phyloP scores from a whole-genome alignment of 2,329 filamentous ascomycete genomes.

The Hymenoscyphus albidus region DNA sequence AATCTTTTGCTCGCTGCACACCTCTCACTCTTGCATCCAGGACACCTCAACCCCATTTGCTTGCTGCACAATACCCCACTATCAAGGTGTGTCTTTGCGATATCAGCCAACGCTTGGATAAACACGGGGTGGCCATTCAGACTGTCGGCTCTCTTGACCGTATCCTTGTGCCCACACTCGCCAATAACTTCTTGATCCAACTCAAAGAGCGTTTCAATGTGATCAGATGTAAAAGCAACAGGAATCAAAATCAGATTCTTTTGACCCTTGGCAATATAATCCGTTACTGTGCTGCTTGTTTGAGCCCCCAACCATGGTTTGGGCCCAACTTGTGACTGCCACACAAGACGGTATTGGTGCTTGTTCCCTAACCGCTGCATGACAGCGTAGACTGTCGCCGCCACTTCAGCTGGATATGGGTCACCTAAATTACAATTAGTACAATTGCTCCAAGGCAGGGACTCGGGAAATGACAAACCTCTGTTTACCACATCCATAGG shows the following conservation, averaged over 20 bases:
- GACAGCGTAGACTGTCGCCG: conserved; percentile 93
- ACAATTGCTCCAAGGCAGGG: neutral
- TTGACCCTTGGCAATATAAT: conserved; percentile 86
- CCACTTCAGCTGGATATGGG: conserved; percentile 92
- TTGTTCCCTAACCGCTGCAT: conserved; percentile 85
- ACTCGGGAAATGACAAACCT: conserved; percentile 45
- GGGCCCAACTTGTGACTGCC: conserved; percentile 97
- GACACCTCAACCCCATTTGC: conserved; percentile 89
- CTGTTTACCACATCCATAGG: conserved; percentile 98
- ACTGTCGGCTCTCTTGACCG: conserved; percentile 85
- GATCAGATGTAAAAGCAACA: conserved; percentile 97
- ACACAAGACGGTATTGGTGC: conserved; percentile 90
- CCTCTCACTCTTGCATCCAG: conserved; percentile 84
- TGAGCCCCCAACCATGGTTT: conserved; percentile 94
- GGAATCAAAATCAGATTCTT: conserved; percentile 89
- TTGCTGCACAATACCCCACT: conserved; percentile 65
- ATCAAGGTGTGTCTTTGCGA: conserved; percentile 76
- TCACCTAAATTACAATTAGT: conserved; percentile 55
- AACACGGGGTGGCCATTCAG: conserved; percentile 89
- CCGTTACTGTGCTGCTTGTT: conserved; percentile 80
- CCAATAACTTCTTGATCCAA: conserved; percentile 93
- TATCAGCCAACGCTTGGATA: conserved; percentile 82
- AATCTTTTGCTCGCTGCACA: conserved; percentile 75
- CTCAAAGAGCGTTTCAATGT: conserved; percentile 96
- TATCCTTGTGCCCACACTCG: conserved; percentile 72